Evolutionary conservation across 2,329 filamentous ascomycete species (phyloP).

Genomic region (Pyrenochaeta sp.): DNA sequence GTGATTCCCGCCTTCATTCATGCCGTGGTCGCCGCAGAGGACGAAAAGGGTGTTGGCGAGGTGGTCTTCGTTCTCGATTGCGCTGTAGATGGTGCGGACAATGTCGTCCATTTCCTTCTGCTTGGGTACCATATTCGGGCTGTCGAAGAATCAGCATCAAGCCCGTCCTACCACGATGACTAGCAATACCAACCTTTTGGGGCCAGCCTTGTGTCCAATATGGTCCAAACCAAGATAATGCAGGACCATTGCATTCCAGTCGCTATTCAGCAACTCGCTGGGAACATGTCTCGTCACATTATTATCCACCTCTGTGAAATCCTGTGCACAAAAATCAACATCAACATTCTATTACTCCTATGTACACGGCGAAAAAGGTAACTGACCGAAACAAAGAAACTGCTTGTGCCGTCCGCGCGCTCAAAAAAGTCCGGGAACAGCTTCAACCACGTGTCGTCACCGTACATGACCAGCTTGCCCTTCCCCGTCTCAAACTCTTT

Average conservation of each 20-base stretch:
- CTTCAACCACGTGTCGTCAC: slow-evolving; percentile 98
- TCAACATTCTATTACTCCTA: slow-evolving; percentile 43
- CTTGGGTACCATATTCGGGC: slow-evolving; percentile 90
- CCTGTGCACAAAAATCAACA: slow-evolving; percentile 61
- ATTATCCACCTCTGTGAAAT: slow-evolving; percentile 96
- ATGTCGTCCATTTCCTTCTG: slow-evolving; percentile 93
- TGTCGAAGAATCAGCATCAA: slow-evolving; percentile 43
- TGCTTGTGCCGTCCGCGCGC: slow-evolving; percentile 89
- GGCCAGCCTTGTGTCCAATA: slow-evolving; percentile 95
- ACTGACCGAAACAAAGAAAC: slow-evolving; percentile 95
- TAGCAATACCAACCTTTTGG: slow-evolving; percentile 66
- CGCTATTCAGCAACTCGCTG: slow-evolving; percentile 73
- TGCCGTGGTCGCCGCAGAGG: slow-evolving; percentile 94
- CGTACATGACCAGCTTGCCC: slow-evolving; percentile 87
- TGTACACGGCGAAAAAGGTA: slow-evolving; percentile 31
- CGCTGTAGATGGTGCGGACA: slow-evolving; percentile 75
- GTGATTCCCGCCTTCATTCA: slow-evolving; percentile 98
- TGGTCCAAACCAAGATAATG: slow-evolving; percentile 97
- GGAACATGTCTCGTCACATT: slow-evolving; percentile 94
- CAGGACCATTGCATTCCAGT: slow-evolving; percentile 93
- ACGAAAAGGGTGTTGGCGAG: slow-evolving; percentile 82
- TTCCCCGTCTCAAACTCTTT: slow-evolving; percentile 48
- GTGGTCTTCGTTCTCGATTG: slow-evolving; percentile 74
- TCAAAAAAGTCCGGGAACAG: slow-evolving; percentile 90
- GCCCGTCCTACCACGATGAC: slow-evolving; percentile 16